phyloP scores from a whole-genome alignment of 2,329 filamentous ascomycete genomes.

The Huntiella decipiens region DNA sequence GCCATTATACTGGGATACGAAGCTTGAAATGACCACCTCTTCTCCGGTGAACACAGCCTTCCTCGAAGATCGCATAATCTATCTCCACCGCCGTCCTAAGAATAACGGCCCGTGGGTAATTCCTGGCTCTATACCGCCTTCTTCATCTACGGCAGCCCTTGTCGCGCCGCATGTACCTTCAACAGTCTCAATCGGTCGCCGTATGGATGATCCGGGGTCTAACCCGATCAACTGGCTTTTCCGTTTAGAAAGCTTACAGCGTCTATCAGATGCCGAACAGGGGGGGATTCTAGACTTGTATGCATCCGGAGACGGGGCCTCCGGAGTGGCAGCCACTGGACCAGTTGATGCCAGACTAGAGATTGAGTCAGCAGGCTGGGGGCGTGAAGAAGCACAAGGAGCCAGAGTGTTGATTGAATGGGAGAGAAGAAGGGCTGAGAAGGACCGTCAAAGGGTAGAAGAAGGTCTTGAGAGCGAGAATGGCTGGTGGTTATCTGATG shows the following conservation, averaged over 20 bases:
- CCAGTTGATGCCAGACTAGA: constrained; percentile 54
- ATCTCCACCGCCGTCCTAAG: constrained; percentile 50
- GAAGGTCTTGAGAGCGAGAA: too few relatives aligned
- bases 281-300: constrained; percentile 37
- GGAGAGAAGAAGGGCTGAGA: background rate
- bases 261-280: constrained; percentile 46
- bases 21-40: constrained; percentile 51
- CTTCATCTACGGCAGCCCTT: background rate
- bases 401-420: constrained; percentile 1
- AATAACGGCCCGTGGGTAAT: constrained; percentile 44
- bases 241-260: constrained; percentile 33
- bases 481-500: background rate
- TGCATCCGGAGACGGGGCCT: constrained; percentile 28
- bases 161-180: background rate
- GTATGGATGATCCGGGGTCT: constrained; percentile 3
- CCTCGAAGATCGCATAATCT: constrained; percentile 49
- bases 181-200: background rate
- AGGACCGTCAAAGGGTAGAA: background rate
- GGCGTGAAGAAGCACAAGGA: background rate
- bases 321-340: constrained; percentile 15
- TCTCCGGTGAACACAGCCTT: constrained; percentile 42
- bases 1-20: constrained; percentile 61
- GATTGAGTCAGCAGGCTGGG: constrained; percentile 25
- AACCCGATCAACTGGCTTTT: constrained; percentile 59
- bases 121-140: background rate